Base-by-base conservation (phyloP, 228 moss, liverwort and hornwort genomes). In the Sphagnum magellanicum region DNA sequence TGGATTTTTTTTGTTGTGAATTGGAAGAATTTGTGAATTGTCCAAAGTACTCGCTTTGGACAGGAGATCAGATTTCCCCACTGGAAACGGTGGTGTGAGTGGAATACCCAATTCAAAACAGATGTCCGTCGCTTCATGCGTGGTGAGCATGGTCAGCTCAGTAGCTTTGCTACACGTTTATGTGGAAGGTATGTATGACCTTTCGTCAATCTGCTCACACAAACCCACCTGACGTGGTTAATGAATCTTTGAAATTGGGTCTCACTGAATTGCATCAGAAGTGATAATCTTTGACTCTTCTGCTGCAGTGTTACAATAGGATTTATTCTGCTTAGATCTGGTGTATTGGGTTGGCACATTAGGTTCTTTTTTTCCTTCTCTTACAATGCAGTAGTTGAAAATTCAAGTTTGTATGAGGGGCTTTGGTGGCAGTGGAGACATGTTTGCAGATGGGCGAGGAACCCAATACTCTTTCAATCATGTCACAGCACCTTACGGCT, bases 41-140 rank as follows among this genome's bases (percentile, higher is more conserved):
- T 32, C 32, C 32, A 3, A 32, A 32, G 32, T 32, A 32, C 32
- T 32, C 3, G 32, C 12, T 55, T 8, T 8, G 55, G 50, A 16
- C 81, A 94, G 95, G 83, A 87, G 13, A 73, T 65, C 8, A 64
- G 83, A 0, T 95, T 95, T 78, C 95, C 92, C 53, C 92, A 95
- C 61, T 95, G 95, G 95, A 90, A 71, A 77, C 84, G 92, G 76
- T 95, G 95, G 95, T 90, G 92, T 74, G 89, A 90, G 74, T 92
- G 87, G 87, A 95, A 92, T 67, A 81, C 65, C 16, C 85, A 72
- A 68, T 95, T 76, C 64, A 87, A 85, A 51, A 73, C 84, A 74
- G 86, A 92, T 79, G 81, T 87, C 50, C 82, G 95, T 32, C 85
- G 92, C 53, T 92, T 89, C 53, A 70, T 95, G 62, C 83, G 95